phyloP scores from a whole-genome alignment of 805 yeast species.

The Candida vaughaniae region DNA sequence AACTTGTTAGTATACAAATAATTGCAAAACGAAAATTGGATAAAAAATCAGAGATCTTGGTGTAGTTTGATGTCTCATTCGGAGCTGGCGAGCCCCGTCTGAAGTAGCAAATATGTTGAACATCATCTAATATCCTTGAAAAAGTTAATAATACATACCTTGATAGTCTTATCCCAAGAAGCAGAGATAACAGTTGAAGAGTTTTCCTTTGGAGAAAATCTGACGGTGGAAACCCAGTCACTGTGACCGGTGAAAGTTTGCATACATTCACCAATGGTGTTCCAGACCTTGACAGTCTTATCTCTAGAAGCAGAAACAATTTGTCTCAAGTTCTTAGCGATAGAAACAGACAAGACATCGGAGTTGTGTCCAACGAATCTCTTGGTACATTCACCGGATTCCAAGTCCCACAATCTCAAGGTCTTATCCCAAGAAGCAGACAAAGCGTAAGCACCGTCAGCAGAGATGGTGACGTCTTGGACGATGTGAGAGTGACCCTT shows the following conservation, averaged over 20 bases:
- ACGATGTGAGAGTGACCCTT: slow-evolving; percentile 99
- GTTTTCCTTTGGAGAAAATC: slow-evolving; percentile 86
- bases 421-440: slow-evolving; percentile 99
- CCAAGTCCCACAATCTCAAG: slow-evolving; percentile 96
- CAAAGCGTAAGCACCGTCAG: slow-evolving; percentile 96
- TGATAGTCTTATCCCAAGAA: slow-evolving; percentile 97
- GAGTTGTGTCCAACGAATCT: slow-evolving; percentile 98
- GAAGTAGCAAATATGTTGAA: slow-evolving; percentile 98
- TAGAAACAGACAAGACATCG: slow-evolving; percentile 96
- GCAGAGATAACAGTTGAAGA: slow-evolving; percentile 84
- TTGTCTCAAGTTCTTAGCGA: slow-evolving; percentile 95
- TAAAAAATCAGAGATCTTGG: slow-evolving; percentile 94
- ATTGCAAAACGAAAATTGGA: slow-evolving; percentile 2
- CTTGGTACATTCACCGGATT: slow-evolving; percentile 87
- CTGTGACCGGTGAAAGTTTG: slow-evolving; percentile 92
- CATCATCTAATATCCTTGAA: slow-evolving; percentile 13
- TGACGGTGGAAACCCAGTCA: slow-evolving; percentile 99
- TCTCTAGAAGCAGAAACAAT: slow-evolving; percentile 99
- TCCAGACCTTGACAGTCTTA: slow-evolving; percentile 99
- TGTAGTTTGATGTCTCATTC: slow-evolving; percentile 97
- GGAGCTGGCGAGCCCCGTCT: slow-evolving; percentile 66
- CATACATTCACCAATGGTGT: slow-evolving; percentile 96
- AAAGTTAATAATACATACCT: slow-evolving; percentile 67
- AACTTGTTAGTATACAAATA: slow-evolving; percentile 44
- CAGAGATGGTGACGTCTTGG: slow-evolving; percentile 95